Base-by-base conservation (phyloP, 208 protist genomes). In the Trypanosoma mega region DNA sequence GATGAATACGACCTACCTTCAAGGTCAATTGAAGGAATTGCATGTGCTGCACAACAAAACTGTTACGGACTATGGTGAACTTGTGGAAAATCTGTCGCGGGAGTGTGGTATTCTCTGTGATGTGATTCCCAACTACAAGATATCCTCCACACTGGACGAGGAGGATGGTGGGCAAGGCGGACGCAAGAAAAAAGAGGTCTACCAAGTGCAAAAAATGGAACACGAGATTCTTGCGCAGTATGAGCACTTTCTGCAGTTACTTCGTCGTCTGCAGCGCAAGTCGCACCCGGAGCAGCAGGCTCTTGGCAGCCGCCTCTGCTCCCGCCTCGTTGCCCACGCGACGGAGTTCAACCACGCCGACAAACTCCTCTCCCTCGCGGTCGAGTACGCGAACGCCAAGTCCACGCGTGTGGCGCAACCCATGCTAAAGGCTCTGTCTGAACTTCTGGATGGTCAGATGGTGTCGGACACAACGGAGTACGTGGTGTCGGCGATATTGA, bases 1-100 rank as follows among this genome's bases (percentile, higher is more conserved):
- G 61, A 96, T 96, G 90, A 96, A 96, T 54, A 96, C 86, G 80
- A 89, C 83, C 61, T 96, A 94, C 63, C 66, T 96, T 36, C 86
- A 93, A 72, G 80, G 80, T 58, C 72, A 79, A 37, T 58, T 96
- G 21, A 91, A 90, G 72, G 69, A 74, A 41, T 69, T 96, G 44
- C 78, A 96, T 55, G 33, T 52, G 3, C 74, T 96, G 30, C 90
- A 96, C 68, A 93, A 91, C 41, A 72, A 77, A 46, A 85, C 82
- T 1, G 75, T 92, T 24, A 67, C 47, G 24, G 79, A 96, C 55
- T 96, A 96, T 68, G 85, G 84, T 26, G 75, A 88, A 58, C 74
- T 96, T 2, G 90, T 96, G 26, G 60, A 87, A 56, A 93, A 87
- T 65, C 80, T 96, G 29, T 88, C 82, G 43, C 73, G 88, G 71